Evolutionary conservation across 768 basidiomycete genomes (phyloP), one percentile per base, ranked within the genome.

Genomic region (Lactarius psammicola): DNA sequence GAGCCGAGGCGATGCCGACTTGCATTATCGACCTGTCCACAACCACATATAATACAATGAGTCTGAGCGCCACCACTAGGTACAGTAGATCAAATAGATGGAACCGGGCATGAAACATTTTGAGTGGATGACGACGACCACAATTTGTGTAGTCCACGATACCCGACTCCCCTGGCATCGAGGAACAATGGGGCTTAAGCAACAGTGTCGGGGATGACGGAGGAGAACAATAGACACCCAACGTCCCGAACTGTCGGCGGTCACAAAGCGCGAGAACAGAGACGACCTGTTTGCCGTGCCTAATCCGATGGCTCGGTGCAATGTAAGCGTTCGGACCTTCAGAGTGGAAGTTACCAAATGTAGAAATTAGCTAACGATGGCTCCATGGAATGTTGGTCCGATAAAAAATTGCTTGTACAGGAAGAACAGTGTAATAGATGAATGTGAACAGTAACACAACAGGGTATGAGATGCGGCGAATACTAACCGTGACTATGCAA

Each of bases 21-120:
- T 26, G 9, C 46, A 56, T 26, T 15, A 20, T 63, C 56, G 56
- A 20, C 18, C 34, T 23, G 30, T 31, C 49, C 56, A 57, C 46
- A 40, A 57, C 60, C 61, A 67, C 57, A 63, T 44, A 44, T 40
- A 34, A 40, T 30, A 62, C 60, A 66, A 62, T 44, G 65, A 57
- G 31, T 44, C 3, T 36, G 36, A 20, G 30, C 18, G 65, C 60
- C 56, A 62, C 65, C 31, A 28, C 53, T 56, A 26, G 28, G 36
- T 30, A 26, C 20, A 26, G 31, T 18, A 23, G 30, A 42, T 34
- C 36, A 59, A 42, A 34, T 44, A 54, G 51, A 28, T 20, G 53
- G 18, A 18, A 36, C 49, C 7, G 23, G 55, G 36, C n/a, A 30
- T 54, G 46, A 20, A 23, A 44, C 26, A n/a, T 46, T 31, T 62